Percentiles rank a stretch among this genome's conserved stretches.
Evolutionary conservation across 225 moss, liverwort and hornwort genomes (phyloP).

Genomic region (Polytrichum formosum): DNA sequence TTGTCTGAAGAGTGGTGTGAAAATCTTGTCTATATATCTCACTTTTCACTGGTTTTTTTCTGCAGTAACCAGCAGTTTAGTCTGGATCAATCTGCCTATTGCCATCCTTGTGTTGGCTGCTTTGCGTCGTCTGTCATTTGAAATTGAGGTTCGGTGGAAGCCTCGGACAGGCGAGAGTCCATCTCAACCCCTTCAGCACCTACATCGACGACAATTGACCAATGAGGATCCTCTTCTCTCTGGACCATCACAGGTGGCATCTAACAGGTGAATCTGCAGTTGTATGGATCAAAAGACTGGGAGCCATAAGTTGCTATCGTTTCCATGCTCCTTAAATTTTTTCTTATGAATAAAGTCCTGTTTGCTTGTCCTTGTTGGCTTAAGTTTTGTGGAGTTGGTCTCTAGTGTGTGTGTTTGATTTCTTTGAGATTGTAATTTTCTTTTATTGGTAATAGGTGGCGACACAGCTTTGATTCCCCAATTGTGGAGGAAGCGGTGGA

Average conservation of each 20-base stretch:
- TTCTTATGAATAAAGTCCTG: not conserved
- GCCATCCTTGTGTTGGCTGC: constrained; percentile 72
- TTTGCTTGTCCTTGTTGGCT: not conserved
- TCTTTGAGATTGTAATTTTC: not conserved
- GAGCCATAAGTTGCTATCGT: not conserved
- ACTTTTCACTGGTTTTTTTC: constrained; percentile 7
- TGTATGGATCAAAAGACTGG: not conserved
- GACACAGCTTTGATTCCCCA: constrained; percentile 51
- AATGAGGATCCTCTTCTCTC: constrained; percentile 46
- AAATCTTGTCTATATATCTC: constrained; percentile 3
- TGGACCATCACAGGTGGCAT: constrained; percentile 40
- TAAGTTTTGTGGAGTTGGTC: not conserved
- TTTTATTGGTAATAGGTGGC: constrained; percentile 36
- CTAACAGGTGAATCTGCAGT: constrained; percentile 19
- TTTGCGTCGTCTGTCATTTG: constrained; percentile 64
- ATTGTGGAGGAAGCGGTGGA: constrained; percentile 59
- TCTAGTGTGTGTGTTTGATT: not conserved
- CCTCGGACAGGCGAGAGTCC: constrained; percentile 32
- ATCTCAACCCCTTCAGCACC: constrained; percentile 22
- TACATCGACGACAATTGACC: constrained; percentile 43
- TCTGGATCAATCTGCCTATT: constrained; percentile 85
- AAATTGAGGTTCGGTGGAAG: constrained; percentile 91
- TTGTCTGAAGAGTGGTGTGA: constrained; percentile 1
- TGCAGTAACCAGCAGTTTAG: constrained; percentile 79
- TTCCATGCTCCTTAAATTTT: not conserved